phyloP scores from a whole-genome alignment of 345 rosid genomes.

The Diplotaxis tenuifolia region DNA sequence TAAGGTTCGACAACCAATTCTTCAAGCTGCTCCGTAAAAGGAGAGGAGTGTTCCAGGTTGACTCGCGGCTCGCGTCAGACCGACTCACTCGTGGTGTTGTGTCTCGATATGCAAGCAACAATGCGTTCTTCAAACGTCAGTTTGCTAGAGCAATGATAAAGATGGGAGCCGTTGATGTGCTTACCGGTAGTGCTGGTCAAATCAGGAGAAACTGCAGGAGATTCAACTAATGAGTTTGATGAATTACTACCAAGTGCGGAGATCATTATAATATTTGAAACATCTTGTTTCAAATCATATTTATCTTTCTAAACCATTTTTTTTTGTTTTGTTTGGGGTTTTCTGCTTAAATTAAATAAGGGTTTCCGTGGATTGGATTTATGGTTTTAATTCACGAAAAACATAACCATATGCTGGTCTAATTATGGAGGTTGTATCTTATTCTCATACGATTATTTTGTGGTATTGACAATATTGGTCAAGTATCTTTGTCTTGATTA shows the following conservation, averaged over 20 bases:
- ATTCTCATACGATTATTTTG: not conserved
- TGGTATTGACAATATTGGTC: slow-evolving; percentile 11
- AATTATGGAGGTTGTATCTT: not conserved
- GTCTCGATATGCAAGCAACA: slow-evolving; percentile 29
- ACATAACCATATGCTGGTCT: slow-evolving; percentile 4
- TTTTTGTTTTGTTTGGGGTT: not conserved
- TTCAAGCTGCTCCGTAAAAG: slow-evolving; percentile 30
- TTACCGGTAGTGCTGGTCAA: slow-evolving; percentile 58
- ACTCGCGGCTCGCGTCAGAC: slow-evolving; percentile 27
- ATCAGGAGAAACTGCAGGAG: slow-evolving; percentile 62
- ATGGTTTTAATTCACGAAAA: slow-evolving; percentile 10
- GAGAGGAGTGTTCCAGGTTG: slow-evolving; percentile 40
- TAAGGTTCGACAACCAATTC: slow-evolving; percentile 35
- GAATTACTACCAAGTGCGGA: not conserved
- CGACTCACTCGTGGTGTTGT: slow-evolving; percentile 31
- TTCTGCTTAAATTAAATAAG: slow-evolving; percentile 26
- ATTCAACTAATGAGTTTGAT: slow-evolving; percentile 31
- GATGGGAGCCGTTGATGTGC: slow-evolving; percentile 62
- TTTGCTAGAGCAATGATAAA: slow-evolving; percentile 71
- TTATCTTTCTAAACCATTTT: not conserved
- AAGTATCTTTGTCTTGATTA: slow-evolving; percentile 7
- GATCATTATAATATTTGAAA: not conserved
- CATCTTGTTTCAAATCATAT: not conserved
- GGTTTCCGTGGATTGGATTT: slow-evolving; percentile 24
- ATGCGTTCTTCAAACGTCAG: slow-evolving; percentile 37